phyloP scores from a whole-genome alignment of 345 rosid species.

The Rubroshorea leprosula region DNA sequence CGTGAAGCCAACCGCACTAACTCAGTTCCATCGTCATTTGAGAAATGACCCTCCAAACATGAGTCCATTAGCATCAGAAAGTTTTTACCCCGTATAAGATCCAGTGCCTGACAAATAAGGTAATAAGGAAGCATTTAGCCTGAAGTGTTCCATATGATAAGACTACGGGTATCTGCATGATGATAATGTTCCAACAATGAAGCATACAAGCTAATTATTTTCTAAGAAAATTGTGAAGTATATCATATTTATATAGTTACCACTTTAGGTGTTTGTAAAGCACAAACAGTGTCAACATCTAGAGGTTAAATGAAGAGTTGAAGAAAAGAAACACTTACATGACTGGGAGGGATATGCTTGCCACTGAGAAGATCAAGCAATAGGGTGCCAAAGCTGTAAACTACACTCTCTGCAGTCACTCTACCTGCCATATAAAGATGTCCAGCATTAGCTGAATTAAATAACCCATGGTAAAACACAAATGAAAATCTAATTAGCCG shows the following conservation, averaged over 20 bases:
- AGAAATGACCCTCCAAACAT: slow-evolving; percentile 69
- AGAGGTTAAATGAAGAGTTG: background rate
- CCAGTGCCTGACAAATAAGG: slow-evolving; percentile 61
- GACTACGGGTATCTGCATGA: background rate
- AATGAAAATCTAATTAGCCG: slow-evolving; percentile 6
- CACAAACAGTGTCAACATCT: background rate
- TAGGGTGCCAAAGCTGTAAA: slow-evolving; percentile 80
- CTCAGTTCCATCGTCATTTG: slow-evolving; percentile 89
- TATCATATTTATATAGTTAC: no score
- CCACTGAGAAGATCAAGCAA: slow-evolving; percentile 92
- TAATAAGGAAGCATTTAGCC: slow-evolving; percentile 8
- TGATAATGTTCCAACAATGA: background rate
- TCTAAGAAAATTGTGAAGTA: no score
- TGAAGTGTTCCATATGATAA: background rate
- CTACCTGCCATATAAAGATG: slow-evolving; percentile 45
- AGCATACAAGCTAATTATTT: background rate
- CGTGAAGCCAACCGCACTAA: slow-evolving; percentile 74
- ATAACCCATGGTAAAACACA: background rate
- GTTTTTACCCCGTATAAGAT: slow-evolving; percentile 74
- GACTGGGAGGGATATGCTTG: slow-evolving; percentile 89
- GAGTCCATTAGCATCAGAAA: slow-evolving; percentile 82
- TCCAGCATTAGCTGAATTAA: slow-evolving; percentile 1
- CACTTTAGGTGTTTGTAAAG: no score
- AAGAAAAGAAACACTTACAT: slow-evolving; percentile 41
- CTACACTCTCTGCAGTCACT: slow-evolving; percentile 76